Percentiles rank a stretch among this genome's conserved stretches.
Evolutionary conservation across 208 protist genomes (phyloP).

Genomic region (Leishmania braziliensis): DNA sequence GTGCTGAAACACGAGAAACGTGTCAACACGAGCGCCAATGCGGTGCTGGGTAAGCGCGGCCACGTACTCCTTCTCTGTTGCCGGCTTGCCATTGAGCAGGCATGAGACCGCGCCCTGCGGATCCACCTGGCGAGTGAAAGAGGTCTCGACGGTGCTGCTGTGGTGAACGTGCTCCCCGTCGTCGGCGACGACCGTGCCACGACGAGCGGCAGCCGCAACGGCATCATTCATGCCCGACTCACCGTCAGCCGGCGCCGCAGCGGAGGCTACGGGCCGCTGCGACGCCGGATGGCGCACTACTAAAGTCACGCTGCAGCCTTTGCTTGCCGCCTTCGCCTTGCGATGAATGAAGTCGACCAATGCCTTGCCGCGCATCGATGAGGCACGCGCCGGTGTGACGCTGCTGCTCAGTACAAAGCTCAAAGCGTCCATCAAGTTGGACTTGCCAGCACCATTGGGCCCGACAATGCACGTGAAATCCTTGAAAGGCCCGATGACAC

Average conservation of each 20-base stretch:
- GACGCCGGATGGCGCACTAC: conserved; percentile 58
- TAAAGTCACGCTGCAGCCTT: conserved; percentile 75
- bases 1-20: conserved; percentile 97
- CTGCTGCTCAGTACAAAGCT: conserved; percentile 96
- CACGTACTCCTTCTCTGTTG: conserved; percentile 88
- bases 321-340: conserved; percentile 42
- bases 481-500: conserved; percentile 96
- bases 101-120: conserved; percentile 60
- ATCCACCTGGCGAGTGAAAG: conserved; percentile 82
- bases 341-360: conserved; percentile 94
- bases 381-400: conserved; percentile 30
- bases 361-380: conserved; percentile 75
- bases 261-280: not conserved
- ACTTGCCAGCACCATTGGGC: conserved; percentile 98
- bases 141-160: conserved; percentile 44
- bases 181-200: conserved; percentile 6
- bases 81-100: conserved; percentile 75
- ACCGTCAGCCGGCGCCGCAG: not conserved
- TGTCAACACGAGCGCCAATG: conserved; percentile 91
- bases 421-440: conserved; percentile 99
- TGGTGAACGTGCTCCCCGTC: conserved; percentile 10
- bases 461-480: conserved; percentile 99
- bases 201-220: not conserved
- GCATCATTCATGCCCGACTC: not conserved
- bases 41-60: conserved; percentile 63